Evolutionary conservation across 768 basidiomycete species (phyloP).

Genomic region (Hypholoma sublateritium): DNA sequence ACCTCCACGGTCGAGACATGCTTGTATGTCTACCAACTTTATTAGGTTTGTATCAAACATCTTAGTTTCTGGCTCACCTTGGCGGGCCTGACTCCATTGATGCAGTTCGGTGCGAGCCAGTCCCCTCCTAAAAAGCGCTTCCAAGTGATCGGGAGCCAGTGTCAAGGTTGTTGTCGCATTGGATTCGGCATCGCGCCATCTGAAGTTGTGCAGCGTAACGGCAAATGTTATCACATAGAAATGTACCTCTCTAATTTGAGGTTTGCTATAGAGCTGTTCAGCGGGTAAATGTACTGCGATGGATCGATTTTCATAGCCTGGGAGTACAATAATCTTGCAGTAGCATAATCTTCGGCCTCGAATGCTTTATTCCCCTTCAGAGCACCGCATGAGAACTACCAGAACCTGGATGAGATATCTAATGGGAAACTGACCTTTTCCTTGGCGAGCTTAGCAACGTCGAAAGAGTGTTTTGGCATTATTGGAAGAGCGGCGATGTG

Average conservation of each 20-base stretch:
- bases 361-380: background rate
- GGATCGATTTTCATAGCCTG: background rate
- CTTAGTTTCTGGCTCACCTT: background rate
- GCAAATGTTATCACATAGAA: background rate
- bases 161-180: background rate
- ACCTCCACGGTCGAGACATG: background rate
- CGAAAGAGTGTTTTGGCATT: too few species aligned
- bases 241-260: background rate
- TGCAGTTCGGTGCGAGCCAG: background rate
- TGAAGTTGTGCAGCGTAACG: background rate
- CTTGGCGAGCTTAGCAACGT: too few species aligned
- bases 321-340: background rate
- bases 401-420: too few species aligned
- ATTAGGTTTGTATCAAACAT: background rate
- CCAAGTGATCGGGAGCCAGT: background rate
- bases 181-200: background rate
- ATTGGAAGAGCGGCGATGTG: too few species aligned
- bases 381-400: too few species aligned
- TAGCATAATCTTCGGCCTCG: background rate
- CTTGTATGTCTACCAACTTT: background rate
- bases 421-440: too few species aligned
- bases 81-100: background rate
- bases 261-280: background rate
- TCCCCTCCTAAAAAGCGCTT: background rate
- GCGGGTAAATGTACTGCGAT: background rate